phyloP scores from a whole-genome alignment of 148 eudicot species.

The Rhododendron williamsianum region DNA sequence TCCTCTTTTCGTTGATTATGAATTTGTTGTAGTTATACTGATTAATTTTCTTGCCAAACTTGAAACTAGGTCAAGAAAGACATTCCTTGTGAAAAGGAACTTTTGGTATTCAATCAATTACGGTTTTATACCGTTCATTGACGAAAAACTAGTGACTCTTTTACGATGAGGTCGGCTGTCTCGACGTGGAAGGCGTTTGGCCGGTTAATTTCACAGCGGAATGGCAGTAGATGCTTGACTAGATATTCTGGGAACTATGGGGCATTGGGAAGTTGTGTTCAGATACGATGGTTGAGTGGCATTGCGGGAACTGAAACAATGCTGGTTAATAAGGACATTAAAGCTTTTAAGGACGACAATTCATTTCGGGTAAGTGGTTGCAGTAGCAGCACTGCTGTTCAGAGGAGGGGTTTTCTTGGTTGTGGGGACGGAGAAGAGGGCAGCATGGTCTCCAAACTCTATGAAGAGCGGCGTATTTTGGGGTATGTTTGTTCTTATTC shows the following conservation, averaged over 20 bases:
- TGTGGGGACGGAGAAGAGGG: constrained; percentile 88
- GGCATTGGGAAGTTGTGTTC: constrained; percentile 20
- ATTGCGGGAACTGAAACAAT: constrained; percentile 27
- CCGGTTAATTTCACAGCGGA: constrained; percentile 21
- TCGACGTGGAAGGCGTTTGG: constrained; percentile 35
- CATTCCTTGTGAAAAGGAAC: neutral
- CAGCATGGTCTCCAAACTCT: constrained; percentile 47
- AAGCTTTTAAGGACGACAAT: neutral
- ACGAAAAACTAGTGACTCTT: neutral
- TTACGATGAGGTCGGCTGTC: constrained; percentile 33
- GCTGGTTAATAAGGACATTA: constrained; percentile 13
- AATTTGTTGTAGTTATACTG: neutral
- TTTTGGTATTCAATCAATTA: neutral
- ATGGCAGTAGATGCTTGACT: constrained; percentile 15
- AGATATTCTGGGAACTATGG: constrained; percentile 12
- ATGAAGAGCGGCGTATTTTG: constrained; percentile 65
- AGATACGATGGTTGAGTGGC: constrained; percentile 36
- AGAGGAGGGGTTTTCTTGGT: constrained; percentile 72
- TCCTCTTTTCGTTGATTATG: neutral
- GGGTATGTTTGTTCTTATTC: constrained; percentile 47
- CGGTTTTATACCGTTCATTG: neutral
- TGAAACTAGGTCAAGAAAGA: neutral
- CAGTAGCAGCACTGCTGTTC: constrained; percentile 20
- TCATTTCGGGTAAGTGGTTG: neutral
- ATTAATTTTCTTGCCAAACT: neutral